These are phyloP conservation scores for Scutellaria barbata DNA, from an alignment of 257 asterid genomes.

Conservation along the genomic window DNA sequence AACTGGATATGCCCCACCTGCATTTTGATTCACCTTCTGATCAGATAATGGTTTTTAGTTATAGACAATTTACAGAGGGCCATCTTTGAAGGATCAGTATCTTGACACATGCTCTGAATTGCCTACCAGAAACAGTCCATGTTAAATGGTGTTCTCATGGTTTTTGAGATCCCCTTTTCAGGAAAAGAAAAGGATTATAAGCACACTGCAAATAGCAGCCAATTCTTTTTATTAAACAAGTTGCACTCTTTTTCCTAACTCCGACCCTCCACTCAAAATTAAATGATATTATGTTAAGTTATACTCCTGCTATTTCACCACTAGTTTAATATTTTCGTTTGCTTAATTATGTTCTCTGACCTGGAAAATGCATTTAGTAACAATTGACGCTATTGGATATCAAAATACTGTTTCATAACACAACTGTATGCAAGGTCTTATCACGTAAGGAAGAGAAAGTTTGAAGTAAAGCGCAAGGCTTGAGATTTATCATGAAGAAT, in stretches of 20 bases:
- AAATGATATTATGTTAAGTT: neutral
- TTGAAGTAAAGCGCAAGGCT: neutral
- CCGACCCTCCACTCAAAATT: too few species aligned
- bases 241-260: too few species aligned
- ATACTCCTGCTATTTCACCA: neutral
- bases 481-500: neutral
- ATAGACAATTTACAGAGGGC: conserved; percentile 43
- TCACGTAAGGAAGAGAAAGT: neutral
- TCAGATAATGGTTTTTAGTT: conserved; percentile 45
- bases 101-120: conserved; percentile 41
- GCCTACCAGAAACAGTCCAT: conserved; percentile 40
- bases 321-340: too few species aligned
- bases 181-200: neutral
- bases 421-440: neutral
- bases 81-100: conserved; percentile 40
- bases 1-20: conserved; percentile 35
- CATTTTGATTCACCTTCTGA: conserved; percentile 14
- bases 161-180: neutral
- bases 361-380: neutral
- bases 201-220: too few species aligned
- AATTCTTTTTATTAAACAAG: too few species aligned
- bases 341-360: too few species aligned
- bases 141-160: conserved; percentile 21
- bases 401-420: neutral
- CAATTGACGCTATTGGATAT: neutral